Conservation (phyloP, 2,329 filamentous ascomycete genomes). For the Daldinia eschscholtzii region DNA sequence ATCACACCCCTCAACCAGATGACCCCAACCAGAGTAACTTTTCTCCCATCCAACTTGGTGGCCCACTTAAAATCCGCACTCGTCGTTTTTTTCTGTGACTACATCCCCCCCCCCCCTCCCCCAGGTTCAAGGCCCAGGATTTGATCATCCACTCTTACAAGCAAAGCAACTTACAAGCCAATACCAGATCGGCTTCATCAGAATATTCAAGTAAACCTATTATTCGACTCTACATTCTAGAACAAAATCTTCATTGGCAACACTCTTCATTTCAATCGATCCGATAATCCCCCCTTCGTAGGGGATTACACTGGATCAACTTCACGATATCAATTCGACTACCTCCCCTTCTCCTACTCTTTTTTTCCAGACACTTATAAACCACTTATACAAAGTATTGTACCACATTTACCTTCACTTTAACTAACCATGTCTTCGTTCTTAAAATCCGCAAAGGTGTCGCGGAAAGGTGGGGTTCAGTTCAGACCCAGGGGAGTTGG, state of each 20-base stretch:
- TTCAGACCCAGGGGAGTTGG: constrained; percentile 62
- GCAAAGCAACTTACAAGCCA: constrained; percentile 2
- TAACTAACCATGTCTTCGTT: constrained; percentile 61
- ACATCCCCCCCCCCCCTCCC: constrained; percentile 37
- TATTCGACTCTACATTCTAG: constrained; percentile 8
- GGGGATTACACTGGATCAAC: constrained; percentile 23
- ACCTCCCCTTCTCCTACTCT: not conserved
- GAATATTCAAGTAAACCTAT: not conserved
- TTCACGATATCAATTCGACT: constrained; percentile 15
- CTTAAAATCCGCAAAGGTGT: constrained; percentile 57
- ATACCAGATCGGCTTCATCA: not conserved
- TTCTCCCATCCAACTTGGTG: constrained; percentile 15
- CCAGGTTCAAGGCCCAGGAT: not conserved
- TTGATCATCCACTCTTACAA: constrained; percentile 19
- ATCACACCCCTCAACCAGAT: constrained; percentile 31
- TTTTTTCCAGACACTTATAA: constrained; percentile 1
- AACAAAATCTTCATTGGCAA: not conserved
- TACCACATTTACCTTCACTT: constrained; percentile 15
- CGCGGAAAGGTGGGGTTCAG: constrained; percentile 53
- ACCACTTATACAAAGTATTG: constrained; percentile 19
- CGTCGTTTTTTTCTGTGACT: constrained; percentile 36
- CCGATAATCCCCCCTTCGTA: constrained; percentile 24
- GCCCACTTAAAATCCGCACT: constrained; percentile 25
- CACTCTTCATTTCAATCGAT: constrained; percentile 5
- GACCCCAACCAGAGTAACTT: constrained; percentile 9